A percentile compares a stretch with the other conserved stretches of the same genome.
Conservation (phyloP, 176 grass and related monocot species). For the Zizania latifolia region DNA sequence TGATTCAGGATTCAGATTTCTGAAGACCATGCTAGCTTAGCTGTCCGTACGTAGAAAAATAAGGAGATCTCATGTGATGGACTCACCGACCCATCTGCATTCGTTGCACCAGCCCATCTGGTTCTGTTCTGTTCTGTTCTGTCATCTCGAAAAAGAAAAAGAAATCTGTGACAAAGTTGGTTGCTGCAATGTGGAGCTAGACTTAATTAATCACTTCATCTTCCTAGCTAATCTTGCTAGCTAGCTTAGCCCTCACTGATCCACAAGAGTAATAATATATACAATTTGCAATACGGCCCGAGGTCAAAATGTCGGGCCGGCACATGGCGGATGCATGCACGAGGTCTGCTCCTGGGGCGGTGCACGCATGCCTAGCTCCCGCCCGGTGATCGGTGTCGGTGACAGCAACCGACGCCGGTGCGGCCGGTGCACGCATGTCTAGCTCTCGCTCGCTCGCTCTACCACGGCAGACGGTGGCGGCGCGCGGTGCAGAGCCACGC, state of each 20-base stretch:
- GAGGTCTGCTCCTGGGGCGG: no score
- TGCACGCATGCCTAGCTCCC: no score
- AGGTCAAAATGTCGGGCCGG: conserved; percentile 17
- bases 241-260: neutral
- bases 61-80: neutral
- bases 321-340: neutral
- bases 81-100: conserved; percentile 15
- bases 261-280: conserved; percentile 1
- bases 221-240: neutral
- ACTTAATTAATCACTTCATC: neutral
- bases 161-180: neutral
- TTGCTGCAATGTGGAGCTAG: neutral
- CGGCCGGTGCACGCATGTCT: no score
- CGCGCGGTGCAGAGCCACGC: conserved; percentile 18
- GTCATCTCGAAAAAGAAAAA: neutral
- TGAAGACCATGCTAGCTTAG: neutral
- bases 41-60: neutral
- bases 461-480: neutral
- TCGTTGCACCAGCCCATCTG: neutral
- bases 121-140: neutral
- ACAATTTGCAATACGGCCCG: conserved; percentile 25
- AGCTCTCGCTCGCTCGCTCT: neutral
- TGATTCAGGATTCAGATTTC: neutral
- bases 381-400: no score
- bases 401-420: no score